A percentile compares a stretch with the other conserved stretches of the same genome.
Evolutionary conservation across 2,329 filamentous ascomycete species (phyloP).

Genomic region (Byssoonygena ceratinophila): DNA sequence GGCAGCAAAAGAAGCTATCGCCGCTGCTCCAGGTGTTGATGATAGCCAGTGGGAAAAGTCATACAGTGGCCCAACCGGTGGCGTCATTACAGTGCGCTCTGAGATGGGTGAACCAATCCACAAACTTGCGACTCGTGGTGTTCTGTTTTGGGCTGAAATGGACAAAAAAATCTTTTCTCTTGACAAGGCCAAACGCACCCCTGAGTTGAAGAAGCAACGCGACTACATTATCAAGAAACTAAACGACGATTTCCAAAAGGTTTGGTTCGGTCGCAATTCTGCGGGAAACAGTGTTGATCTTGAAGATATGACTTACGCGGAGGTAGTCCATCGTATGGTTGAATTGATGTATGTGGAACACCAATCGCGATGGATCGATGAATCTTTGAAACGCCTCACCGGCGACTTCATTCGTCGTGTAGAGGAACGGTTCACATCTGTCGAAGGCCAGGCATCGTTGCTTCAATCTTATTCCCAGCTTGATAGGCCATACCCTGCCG

Average conservation of each 20-base stretch:
- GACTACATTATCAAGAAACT: conserved; percentile 91
- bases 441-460: conserved; percentile 60
- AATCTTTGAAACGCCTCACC: conserved; percentile 68
- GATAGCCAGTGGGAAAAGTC: conserved; percentile 84
- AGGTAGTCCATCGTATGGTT: conserved; percentile 76
- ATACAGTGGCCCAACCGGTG: conserved; percentile 81
- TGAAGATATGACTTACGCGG: conserved; percentile 90
- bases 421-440: conserved; percentile 86
- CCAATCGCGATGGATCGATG: conserved; percentile 83
- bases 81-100: conserved; percentile 89
- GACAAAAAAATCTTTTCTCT: conserved; percentile 95
- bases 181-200: conserved; percentile 84
- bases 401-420: conserved; percentile 94
- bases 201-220: conserved; percentile 77
- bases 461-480: conserved; percentile 87
- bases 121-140: conserved; percentile 93
- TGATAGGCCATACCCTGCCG: conserved; percentile 63
- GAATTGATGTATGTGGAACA: conserved; percentile 88
- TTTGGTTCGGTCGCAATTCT: conserved; percentile 86
- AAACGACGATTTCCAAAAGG: conserved; percentile 93
- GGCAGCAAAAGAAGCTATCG: conserved; percentile 80
- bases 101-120: conserved; percentile 99
- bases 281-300: conserved; percentile 71
- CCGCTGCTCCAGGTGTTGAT: conserved; percentile 70
- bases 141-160: conserved; percentile 97